Base-by-base conservation (phyloP, 1,284 basidiomycete species). In the Rhodotorula sp. region DNA sequence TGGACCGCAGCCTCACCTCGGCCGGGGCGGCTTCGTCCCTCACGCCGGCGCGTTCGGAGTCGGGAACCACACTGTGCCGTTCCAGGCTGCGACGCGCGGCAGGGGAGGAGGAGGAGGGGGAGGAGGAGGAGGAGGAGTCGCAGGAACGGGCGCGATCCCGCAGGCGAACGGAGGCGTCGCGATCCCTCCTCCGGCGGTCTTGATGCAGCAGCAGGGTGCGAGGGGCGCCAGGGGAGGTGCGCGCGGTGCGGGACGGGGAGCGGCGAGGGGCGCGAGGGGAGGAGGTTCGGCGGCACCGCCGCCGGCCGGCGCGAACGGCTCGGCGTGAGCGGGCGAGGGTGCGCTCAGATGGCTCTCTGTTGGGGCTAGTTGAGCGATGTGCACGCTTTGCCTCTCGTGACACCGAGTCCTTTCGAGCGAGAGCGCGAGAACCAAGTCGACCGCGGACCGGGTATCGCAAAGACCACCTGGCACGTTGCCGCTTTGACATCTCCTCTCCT, bases 131-230 rank as follows among this genome's bases (percentile, higher is more conserved):
- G 40, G 40, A 18, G 40, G 40, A 11, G 40, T 34, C 22, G 58
- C 57, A 28, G 13, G 18, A 31, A 53, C 18, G 47, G 48, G 20
- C 15, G 28, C 13, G 26, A 22, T 50, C 30, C 58, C 58, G 28
- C 46, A 31, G 16, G 47, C 46, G n/a, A n/a, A 52, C 24, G 64
- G 61, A 2, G 68, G 68, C 24, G 53, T 70, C 18, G 68, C 52
- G 22, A 70, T 70, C 34, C 68, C 68, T 20, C 68, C 68, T 22
- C 68, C 68, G 18, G 53, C 44, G 4, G 46, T 22, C 11, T 28
- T 70, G n/a, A 56, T 52, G 13, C 34, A 48, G 31, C 64, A 59
- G 40, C 24, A 15, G 24, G 24, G 50, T 4, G n/a, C 28, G 8
- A 47, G 57, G 46, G 57, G 57, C 1, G 18, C 46, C 3, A 20